Evolutionary conservation across 306 rosid genomes (phyloP).

Genomic region (Cucurbita pepo): DNA sequence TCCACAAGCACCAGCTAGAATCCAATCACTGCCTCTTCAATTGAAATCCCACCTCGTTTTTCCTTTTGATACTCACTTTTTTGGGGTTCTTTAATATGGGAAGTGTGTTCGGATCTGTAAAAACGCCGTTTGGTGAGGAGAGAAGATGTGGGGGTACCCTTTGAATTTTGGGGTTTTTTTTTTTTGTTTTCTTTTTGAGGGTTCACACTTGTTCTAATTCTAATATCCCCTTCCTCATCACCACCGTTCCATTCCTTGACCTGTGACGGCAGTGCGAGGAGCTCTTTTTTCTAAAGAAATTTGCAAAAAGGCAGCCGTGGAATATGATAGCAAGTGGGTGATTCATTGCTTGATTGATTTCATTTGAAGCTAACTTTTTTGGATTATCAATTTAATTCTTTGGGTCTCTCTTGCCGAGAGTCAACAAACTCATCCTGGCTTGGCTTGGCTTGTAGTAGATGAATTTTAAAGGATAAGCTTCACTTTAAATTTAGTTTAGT

Average conservation of each 20-base stretch:
- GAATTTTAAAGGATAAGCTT: neutral
- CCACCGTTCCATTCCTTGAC: neutral
- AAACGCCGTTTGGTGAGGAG: constrained; percentile 6
- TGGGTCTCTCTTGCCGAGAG: neutral
- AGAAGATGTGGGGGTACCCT: neutral
- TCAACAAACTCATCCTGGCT: neutral
- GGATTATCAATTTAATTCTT: neutral
- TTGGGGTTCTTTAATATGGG: neutral
- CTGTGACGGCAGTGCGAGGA: neutral
- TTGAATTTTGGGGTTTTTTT: neutral
- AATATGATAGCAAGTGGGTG: neutral
- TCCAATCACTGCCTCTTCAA: neutral
- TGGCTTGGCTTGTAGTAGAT: neutral
- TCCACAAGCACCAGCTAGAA: neutral
- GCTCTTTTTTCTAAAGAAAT: neutral
- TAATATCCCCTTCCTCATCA: neutral
- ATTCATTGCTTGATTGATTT: neutral
- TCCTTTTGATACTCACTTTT: neutral
- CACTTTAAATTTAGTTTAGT: neutral
- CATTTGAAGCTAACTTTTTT: neutral
- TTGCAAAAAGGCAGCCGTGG: neutral
- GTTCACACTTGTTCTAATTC: neutral
- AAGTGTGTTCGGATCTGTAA: neutral
- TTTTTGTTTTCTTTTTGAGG: neutral
- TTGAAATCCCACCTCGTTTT: neutral